phyloP scores from a whole-genome alignment of 495 filamentous ascomycete genomes.

The Penicillium paradoxum region DNA sequence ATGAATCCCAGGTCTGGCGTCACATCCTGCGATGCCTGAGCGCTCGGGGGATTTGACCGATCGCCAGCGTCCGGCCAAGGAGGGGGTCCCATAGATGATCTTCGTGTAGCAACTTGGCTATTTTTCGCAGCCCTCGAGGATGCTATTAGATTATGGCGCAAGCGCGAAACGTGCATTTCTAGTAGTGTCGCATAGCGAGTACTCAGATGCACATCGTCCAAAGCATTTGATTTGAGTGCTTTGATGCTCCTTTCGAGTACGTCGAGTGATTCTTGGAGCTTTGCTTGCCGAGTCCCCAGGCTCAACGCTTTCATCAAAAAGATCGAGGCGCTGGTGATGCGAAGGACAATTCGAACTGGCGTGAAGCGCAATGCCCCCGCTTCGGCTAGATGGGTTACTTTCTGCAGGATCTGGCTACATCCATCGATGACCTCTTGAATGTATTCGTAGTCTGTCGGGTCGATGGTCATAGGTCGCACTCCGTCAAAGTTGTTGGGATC shows the following conservation, averaged over 20 bases:
- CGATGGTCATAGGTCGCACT: conserved; percentile 44
- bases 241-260: conserved; percentile 45
- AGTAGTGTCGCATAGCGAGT: conserved; percentile 47
- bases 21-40: conserved; percentile 24
- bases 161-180: conserved; percentile 45
- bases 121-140: conserved; percentile 29
- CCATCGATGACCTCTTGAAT: conserved; percentile 54
- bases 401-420: conserved; percentile 47
- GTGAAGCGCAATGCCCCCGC: conserved; percentile 43
- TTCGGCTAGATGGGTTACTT: conserved; percentile 40
- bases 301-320: conserved; percentile 52
- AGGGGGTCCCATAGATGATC: conserved; percentile 31
- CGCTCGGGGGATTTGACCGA: conserved; percentile 16
- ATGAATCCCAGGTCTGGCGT: conserved; percentile 33
- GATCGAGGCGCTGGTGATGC: conserved; percentile 48
- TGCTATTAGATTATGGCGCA: conserved; percentile 39
- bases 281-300: conserved; percentile 44
- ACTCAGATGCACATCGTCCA: conserved; percentile 51
- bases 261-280: conserved; percentile 45
- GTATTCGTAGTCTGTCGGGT: conserved; percentile 50
- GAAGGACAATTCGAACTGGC: conserved; percentile 49
- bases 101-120: conserved; percentile 21
- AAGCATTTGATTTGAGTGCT: conserved; percentile 44
- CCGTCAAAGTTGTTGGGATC: conserved; percentile 36
- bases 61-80: conserved; percentile 24